These are phyloP conservation scores for Marasmius tenuissimus DNA, from an alignment of 1,284 basidiomycete genomes.

Conservation along the genomic window DNA sequence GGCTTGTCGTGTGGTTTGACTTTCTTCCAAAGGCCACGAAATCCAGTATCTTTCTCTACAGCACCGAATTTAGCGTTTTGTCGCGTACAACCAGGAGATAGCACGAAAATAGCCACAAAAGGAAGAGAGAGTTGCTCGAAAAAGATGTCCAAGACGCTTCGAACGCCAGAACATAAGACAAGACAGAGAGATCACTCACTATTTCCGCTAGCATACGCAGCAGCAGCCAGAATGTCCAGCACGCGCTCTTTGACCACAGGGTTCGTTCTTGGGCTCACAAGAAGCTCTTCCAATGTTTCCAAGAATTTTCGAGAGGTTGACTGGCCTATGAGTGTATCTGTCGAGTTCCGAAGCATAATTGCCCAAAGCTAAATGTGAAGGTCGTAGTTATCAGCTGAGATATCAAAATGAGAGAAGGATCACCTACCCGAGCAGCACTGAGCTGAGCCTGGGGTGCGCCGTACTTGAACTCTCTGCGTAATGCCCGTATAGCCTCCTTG, in stretches of 20 bases:
- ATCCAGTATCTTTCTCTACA: conserved; percentile 45
- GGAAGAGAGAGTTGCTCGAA: not conserved
- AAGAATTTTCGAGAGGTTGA: conserved; percentile 73
- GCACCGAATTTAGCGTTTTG: no score
- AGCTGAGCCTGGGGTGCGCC: conserved; percentile 70
- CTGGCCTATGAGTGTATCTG: conserved; percentile 63
- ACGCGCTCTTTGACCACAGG: conserved; percentile 74
- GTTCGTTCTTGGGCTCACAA: conserved; percentile 50
- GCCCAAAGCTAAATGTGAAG: conserved; percentile 65
- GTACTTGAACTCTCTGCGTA: conserved; percentile 79
- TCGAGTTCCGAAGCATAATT: conserved; percentile 78
- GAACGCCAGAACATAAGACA: not conserved
- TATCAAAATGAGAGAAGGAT: conserved; percentile 5
- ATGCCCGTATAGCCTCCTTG: conserved; percentile 72
- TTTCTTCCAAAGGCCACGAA: conserved; percentile 65
- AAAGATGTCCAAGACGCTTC: not conserved
- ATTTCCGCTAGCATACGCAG: conserved; percentile 58
- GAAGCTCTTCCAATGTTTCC: conserved; percentile 69
- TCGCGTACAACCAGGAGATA: no score
- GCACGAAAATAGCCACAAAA: conserved; percentile 9
- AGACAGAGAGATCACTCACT: conserved; percentile 28
- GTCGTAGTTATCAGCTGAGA: conserved; percentile 6
- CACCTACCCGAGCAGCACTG: conserved; percentile 65
- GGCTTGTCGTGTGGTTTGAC: conserved; percentile 71
- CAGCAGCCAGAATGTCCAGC: conserved; percentile 70